Conservation (phyloP, 179 eudicot genomes). For the Spergularia azorica region DNA sequence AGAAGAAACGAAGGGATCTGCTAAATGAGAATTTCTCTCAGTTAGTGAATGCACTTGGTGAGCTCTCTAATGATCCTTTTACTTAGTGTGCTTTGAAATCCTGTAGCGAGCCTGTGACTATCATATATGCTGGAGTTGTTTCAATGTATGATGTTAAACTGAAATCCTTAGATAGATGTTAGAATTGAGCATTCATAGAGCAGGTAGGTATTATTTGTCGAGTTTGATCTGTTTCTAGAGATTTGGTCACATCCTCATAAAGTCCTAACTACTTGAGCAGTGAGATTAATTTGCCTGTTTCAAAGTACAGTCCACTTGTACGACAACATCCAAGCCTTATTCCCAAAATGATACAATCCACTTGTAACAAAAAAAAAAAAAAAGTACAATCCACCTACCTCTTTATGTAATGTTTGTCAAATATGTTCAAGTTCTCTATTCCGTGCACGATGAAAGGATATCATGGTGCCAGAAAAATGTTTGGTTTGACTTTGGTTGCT, state of each 20-base stretch:
- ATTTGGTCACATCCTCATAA: background rate
- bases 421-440: background rate
- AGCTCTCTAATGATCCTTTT: background rate
- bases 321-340: too few species aligned
- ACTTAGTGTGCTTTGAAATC: background rate
- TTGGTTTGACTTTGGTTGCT: background rate
- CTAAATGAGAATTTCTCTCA: conserved; percentile 75
- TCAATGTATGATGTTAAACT: background rate
- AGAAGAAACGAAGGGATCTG: conserved; percentile 79
- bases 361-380: too few species aligned
- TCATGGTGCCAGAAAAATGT: background rate
- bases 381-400: background rate
- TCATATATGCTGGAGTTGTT: background rate
- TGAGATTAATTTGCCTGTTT: background rate
- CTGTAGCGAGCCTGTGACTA: background rate
- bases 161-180: background rate
- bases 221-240: background rate
- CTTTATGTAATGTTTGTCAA: background rate
- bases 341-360: too few species aligned
- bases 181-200: background rate
- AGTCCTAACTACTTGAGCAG: background rate
- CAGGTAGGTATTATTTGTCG: background rate
- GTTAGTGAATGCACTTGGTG: conserved; percentile 71
- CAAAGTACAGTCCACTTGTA: too few species aligned
- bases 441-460: background rate